Conservation (phyloP, 2,329 filamentous ascomycete genomes). For the Pseudocercospora vitis region DNA sequence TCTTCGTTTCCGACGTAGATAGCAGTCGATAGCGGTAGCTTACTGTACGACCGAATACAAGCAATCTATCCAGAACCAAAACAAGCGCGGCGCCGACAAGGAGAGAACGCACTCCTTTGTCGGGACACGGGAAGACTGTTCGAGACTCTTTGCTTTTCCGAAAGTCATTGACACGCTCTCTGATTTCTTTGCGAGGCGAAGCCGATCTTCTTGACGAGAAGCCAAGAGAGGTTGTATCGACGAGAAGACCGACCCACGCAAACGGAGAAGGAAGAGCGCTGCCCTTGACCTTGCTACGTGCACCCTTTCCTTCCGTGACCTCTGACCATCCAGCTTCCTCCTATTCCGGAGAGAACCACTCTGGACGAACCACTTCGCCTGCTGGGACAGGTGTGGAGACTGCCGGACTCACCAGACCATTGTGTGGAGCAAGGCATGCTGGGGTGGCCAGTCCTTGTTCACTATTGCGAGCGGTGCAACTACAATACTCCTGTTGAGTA, state of each 20-base stretch:
- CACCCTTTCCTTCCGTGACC: conserved; percentile 20
- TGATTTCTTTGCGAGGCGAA: conserved; percentile 18
- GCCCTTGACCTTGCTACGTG: conserved; percentile 17
- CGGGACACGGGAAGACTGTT: conserved; percentile 17
- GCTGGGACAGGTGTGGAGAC: conserved; percentile 5
- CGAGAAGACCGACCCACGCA: conserved; percentile 20
- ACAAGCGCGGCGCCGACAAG: conserved; percentile 1
- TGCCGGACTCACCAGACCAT: not conserved
- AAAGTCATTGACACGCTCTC: conserved; percentile 16
- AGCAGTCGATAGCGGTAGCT: conserved; percentile 27
- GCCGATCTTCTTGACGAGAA: conserved; percentile 27
- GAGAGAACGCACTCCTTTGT: conserved; percentile 24
- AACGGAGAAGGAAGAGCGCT: conserved; percentile 17
- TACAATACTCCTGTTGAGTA: conserved; percentile 42
- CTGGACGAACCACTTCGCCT: conserved; percentile 4
- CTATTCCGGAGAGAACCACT: conserved; percentile 8
- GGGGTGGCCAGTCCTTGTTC: conserved; percentile 33
- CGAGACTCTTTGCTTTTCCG: conserved; percentile 14
- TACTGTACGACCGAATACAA: conserved; percentile 28
- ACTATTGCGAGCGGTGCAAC: conserved; percentile 34
- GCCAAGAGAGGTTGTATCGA: conserved; percentile 30
- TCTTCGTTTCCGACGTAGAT: conserved; percentile 27
- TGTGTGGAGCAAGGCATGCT: conserved; percentile 22
- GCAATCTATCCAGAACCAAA: conserved; percentile 12
- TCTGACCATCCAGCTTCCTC: not conserved